These are phyloP conservation scores for Cryphonectria parasitica DNA, from an alignment of 2,329 filamentous ascomycete genomes.

Conservation along the genomic window DNA sequence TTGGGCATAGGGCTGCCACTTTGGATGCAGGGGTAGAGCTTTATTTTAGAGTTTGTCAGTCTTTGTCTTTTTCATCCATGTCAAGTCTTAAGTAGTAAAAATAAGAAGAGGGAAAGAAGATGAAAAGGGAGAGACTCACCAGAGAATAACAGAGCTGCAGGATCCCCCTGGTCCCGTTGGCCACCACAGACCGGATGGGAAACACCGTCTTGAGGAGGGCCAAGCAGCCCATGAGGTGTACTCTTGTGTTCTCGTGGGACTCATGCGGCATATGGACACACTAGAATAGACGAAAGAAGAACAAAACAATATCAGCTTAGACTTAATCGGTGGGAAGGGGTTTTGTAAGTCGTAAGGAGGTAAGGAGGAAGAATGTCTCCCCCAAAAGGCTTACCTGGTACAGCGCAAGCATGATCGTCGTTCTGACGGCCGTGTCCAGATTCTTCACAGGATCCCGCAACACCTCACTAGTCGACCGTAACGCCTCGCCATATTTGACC, in stretches of 20 bases:
- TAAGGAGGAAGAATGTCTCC: too few species aligned
- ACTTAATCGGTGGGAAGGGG: too few species aligned
- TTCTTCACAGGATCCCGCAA: slow-evolving; percentile 42
- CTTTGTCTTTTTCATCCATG: too few species aligned
- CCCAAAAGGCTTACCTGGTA: slow-evolving; percentile 69
- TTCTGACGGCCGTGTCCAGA: slow-evolving; percentile 51
- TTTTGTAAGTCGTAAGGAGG: background rate
- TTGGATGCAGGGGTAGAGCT: slow-evolving; percentile 52
- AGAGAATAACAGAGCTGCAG: slow-evolving; percentile 61
- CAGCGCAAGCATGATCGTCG: slow-evolving; percentile 62
- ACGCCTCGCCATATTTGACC: slow-evolving; percentile 57
- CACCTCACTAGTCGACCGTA: slow-evolving; percentile 51
- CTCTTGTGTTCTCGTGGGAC: slow-evolving; percentile 54
- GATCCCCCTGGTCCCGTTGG: slow-evolving; percentile 55
- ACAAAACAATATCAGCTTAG: background rate
- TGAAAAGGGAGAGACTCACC: slow-evolving; percentile 41
- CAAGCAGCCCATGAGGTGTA: slow-evolving; percentile 63
- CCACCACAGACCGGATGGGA: slow-evolving; percentile 42
- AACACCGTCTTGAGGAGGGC: slow-evolving; percentile 57
- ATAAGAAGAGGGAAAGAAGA: slow-evolving; percentile 13
- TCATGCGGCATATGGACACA: slow-evolving; percentile 39
- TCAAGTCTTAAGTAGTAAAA: too few species aligned
- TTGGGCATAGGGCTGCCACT: slow-evolving; percentile 45
- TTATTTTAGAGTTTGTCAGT: background rate
- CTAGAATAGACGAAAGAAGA: background rate